phyloP scores from a whole-genome alignment of 2,329 filamentous ascomycete genomes.

The Karstenula rhodostoma region DNA sequence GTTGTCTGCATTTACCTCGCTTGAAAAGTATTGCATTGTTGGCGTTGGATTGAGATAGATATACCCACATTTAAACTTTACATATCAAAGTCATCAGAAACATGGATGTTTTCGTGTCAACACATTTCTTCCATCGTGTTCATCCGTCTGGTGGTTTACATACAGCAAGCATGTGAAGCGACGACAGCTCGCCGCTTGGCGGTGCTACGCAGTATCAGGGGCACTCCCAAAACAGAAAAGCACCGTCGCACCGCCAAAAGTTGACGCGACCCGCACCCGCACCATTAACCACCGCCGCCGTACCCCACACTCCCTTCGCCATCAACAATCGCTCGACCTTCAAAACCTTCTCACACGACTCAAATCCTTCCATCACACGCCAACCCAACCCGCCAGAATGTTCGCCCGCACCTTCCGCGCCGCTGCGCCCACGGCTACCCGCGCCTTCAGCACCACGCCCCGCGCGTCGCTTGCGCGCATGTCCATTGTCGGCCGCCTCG shows the following conservation, averaged over 20 bases:
- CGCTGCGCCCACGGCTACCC: constrained; percentile 63
- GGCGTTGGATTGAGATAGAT: constrained; percentile 23
- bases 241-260: constrained; percentile 13
- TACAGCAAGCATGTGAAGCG: not conserved
- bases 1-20: not conserved
- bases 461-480: constrained; percentile 76
- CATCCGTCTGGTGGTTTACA: not conserved
- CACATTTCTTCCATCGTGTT: not conserved
- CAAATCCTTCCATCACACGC: not conserved
- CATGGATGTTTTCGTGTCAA: not conserved
- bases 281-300: not conserved
- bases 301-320: constrained; percentile 18
- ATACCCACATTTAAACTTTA: constrained; percentile 21
- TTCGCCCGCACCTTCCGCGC: constrained; percentile 55
- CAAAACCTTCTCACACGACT: constrained; percentile 2
- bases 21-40: constrained; percentile 20
- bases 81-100: not conserved
- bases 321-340: not conserved
- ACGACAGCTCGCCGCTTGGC: not conserved
- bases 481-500: constrained; percentile 86
- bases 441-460: constrained; percentile 78
- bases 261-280: constrained; percentile 4
- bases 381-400: constrained; percentile 29
- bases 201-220: constrained; percentile 18
- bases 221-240: constrained; percentile 12